Percentiles rank a stretch among this genome's conserved stretches.
Evolutionary conservation across 228 moss, liverwort and hornwort genomes (phyloP).

Genomic region (Sphagnum magellanicum): DNA sequence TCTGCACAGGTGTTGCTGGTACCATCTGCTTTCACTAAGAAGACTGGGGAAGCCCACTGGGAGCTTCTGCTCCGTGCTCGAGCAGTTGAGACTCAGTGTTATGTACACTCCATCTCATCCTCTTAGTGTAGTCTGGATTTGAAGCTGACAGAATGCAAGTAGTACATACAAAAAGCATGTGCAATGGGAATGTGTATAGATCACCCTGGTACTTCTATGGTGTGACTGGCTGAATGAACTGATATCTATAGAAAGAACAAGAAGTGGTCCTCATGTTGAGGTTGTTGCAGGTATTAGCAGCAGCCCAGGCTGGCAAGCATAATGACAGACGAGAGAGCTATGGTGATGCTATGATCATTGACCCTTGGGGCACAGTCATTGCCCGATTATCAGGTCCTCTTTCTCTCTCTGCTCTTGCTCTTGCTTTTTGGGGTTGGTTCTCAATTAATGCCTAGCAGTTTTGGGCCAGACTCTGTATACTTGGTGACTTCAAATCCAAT

Average conservation of each 20-base stretch:
- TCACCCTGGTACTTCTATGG: too few species aligned
- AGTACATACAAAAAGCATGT: too few species aligned
- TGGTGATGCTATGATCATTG: slow-evolving; percentile 85
- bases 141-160: too few species aligned
- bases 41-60: slow-evolving; percentile 90
- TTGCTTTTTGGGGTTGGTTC: too few species aligned
- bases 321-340: slow-evolving; percentile 90
- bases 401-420: slow-evolving; percentile 1
- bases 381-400: slow-evolving; percentile 67
- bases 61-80: slow-evolving; percentile 87
- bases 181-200: too few species aligned
- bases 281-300: slow-evolving; percentile 68
- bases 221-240: too few species aligned
- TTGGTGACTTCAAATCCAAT: too few species aligned
- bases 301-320: slow-evolving; percentile 93
- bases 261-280: too few species aligned
- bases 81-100: slow-evolving; percentile 91
- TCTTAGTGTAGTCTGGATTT: too few species aligned
- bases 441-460: too few species aligned
- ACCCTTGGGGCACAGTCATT: slow-evolving; percentile 92
- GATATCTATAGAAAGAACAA: not conserved
- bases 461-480: too few species aligned
- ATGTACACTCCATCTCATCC: slow-evolving; percentile 24
- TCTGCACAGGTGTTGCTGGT: slow-evolving; percentile 62
- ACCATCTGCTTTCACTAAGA: slow-evolving; percentile 92